phyloP scores from a whole-genome alignment of 78 protist genomes.

The Dictyostelium capitatum region DNA sequence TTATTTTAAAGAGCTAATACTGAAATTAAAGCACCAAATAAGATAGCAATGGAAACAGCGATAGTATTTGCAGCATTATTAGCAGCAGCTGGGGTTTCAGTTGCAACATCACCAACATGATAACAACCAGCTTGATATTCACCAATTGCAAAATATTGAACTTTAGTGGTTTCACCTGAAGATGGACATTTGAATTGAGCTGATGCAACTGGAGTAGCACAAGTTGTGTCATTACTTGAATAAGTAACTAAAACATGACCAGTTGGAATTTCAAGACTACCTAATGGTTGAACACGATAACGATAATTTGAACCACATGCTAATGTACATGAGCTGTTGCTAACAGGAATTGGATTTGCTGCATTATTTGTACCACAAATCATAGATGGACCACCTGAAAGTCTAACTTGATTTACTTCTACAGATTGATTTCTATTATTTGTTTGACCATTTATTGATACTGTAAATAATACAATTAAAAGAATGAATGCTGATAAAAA shows the following conservation, averaged over 20 bases:
- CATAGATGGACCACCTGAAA: too few relatives aligned
- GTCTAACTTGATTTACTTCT: too few relatives aligned
- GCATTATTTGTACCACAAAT: background rate
- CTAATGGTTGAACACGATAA: too few relatives aligned
- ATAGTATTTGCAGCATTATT: background rate
- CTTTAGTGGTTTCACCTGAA: background rate
- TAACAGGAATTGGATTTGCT: background rate
- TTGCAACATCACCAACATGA: background rate
- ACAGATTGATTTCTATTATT: too few relatives aligned
- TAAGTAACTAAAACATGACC: background rate
- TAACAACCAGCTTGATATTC: background rate
- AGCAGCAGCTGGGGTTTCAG: background rate
- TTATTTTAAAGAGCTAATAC: background rate
- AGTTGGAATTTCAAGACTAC: too few relatives aligned
- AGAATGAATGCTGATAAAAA: background rate
- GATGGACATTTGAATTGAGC: background rate
- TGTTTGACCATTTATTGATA: too few relatives aligned
- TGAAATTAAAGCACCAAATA: slow-evolving; percentile 1
- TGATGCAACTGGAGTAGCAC: background rate
- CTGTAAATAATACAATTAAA: background rate
- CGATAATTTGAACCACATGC: too few relatives aligned
- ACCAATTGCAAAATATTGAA: background rate
- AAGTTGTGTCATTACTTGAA: background rate
- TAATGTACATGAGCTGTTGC: too few relatives aligned
- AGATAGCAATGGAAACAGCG: background rate